Conservation (phyloP, 2,329 filamentous ascomycete species). For the Setomelanomma holmii region DNA sequence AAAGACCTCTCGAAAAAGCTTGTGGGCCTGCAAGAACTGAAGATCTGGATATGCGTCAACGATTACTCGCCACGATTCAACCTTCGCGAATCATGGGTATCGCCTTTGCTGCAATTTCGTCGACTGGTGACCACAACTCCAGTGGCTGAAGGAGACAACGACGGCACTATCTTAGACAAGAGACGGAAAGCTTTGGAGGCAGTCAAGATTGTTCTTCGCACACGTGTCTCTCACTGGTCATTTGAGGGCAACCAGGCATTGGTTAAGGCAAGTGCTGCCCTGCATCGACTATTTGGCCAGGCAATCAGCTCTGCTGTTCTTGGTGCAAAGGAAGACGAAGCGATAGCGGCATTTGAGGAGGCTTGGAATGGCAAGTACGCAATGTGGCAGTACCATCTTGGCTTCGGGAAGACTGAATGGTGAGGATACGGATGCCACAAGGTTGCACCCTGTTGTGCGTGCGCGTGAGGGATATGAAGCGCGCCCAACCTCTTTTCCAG, state of each 20-base stretch:
- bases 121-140: constrained; percentile 10
- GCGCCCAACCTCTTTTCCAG: no score
- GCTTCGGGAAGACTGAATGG: constrained; percentile 13
- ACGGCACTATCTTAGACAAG: neutral
- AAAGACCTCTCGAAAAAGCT: constrained; percentile 27
- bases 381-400: constrained; percentile 18
- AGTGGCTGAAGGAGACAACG: no score
- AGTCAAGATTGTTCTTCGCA: constrained; percentile 24
- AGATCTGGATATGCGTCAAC: constrained; percentile 28
- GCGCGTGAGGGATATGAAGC: no score
- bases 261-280: constrained; percentile 19
- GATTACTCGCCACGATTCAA: constrained; percentile 26
- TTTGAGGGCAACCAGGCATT: constrained; percentile 16
- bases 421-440: neutral
- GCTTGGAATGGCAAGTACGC: constrained; percentile 29
- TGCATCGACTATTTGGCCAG: constrained; percentile 37
- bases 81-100: constrained; percentile 32
- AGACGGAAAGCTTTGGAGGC: constrained; percentile 3
- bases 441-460: no score
- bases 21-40: constrained; percentile 25
- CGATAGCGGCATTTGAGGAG: constrained; percentile 33
- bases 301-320: constrained; percentile 34
- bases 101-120: constrained; percentile 40
- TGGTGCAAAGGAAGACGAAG: constrained; percentile 34
- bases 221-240: constrained; percentile 2